Percentiles rank a stretch among this genome's conserved stretches.
Evolutionary conservation across 2,329 filamentous ascomycete genomes (phyloP).

Genomic region (Nigrospora sphaerica): DNA sequence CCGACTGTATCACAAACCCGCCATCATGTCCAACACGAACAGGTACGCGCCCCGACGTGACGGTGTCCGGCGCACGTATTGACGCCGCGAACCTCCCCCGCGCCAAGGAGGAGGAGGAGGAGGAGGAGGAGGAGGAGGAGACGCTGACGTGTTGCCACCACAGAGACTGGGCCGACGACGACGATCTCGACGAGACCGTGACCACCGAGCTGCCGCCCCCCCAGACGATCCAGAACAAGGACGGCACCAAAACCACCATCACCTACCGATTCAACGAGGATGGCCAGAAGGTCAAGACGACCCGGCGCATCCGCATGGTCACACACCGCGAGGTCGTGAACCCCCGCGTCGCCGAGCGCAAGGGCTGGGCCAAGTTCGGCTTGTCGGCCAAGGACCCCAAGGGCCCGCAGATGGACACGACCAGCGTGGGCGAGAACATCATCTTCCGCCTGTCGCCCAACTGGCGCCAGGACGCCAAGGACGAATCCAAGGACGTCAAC

Average conservation of each 20-base stretch:
- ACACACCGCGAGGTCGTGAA: slow-evolving; percentile 91
- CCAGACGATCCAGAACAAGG: slow-evolving; percentile 92
- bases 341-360: slow-evolving; percentile 91
- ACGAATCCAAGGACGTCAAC: slow-evolving; percentile 67
- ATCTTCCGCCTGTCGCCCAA: slow-evolving; percentile 88
- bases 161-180: slow-evolving; percentile 90
- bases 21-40: slow-evolving; percentile 6
- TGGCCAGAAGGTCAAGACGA: slow-evolving; percentile 94
- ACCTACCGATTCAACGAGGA: slow-evolving; percentile 87
- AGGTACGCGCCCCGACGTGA: slow-evolving; percentile 3
- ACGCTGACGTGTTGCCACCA: not conserved
- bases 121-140: too few relatives aligned
- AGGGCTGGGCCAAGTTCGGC: slow-evolving; percentile 90
- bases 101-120: not conserved
- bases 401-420: slow-evolving; percentile 84
- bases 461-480: slow-evolving; percentile 86
- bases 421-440: slow-evolving; percentile 94
- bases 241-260: slow-evolving; percentile 94
- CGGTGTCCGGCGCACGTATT: too few relatives aligned
- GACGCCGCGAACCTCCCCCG: too few relatives aligned
- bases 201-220: slow-evolving; percentile 66
- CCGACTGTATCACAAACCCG: not conserved
- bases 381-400: slow-evolving; percentile 74
- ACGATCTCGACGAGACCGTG: slow-evolving; percentile 70
- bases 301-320: slow-evolving; percentile 87